These are phyloP conservation scores for Chamaenerion angustifolium DNA, from an alignment of 345 rosid species.

Conservation along the genomic window DNA sequence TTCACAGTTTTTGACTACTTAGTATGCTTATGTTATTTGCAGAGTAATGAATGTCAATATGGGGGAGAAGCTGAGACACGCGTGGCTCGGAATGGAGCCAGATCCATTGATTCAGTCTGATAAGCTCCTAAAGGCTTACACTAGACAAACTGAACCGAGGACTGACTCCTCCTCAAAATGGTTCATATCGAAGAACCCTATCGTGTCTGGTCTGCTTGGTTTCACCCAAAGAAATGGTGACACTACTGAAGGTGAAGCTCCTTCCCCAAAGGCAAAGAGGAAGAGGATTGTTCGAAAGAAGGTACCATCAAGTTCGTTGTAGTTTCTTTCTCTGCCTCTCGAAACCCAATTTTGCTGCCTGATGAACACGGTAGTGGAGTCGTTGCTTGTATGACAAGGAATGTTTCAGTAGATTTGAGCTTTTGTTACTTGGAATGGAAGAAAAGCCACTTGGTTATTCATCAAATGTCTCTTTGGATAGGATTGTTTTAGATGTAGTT, in stretches of 20 bases:
- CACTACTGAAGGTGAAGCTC: constrained; percentile 17
- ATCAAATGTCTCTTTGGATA: too few species aligned
- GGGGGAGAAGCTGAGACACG: constrained; percentile 14
- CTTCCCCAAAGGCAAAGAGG: constrained; percentile 49
- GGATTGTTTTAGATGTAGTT: too few species aligned
- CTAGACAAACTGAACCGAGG: constrained; percentile 19
- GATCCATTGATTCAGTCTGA: constrained; percentile 70
- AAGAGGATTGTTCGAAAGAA: constrained; percentile 73
- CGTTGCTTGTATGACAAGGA: too few species aligned
- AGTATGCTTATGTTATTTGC: not conserved
- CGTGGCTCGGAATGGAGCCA: constrained; percentile 79
- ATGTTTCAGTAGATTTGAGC: too few species aligned
- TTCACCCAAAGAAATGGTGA: constrained; percentile 38
- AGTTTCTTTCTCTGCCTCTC: not conserved
- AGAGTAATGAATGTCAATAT: constrained; percentile 6
- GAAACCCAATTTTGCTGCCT: constrained; percentile 3
- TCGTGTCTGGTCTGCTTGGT: constrained; percentile 72
- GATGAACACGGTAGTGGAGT: not conserved
- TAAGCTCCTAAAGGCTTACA: constrained; percentile 51
- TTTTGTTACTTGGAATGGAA: too few species aligned
- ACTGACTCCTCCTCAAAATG: constrained; percentile 1
- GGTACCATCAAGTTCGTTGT: constrained; percentile 31
- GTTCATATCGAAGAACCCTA: constrained; percentile 43
- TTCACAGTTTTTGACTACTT: too few species aligned
- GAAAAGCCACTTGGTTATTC: too few species aligned